Percentiles rank a stretch among this genome's conserved stretches.
Evolutionary conservation across 208 protist genomes (phyloP).

Genomic region (Porcisia hertigi): DNA sequence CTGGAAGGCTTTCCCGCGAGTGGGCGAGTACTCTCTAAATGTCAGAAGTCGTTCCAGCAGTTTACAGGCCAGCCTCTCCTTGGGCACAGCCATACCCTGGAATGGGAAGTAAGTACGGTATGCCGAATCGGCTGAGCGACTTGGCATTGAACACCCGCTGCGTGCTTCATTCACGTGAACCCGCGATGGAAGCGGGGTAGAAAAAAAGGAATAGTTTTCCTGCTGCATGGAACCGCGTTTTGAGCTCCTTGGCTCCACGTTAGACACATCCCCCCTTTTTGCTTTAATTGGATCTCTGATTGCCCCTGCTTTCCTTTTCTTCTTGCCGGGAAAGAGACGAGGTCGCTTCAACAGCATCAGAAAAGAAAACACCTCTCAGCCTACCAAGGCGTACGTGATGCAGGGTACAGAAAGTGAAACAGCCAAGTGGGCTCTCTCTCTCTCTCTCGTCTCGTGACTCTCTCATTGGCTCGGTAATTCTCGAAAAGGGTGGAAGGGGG

Average conservation of each 20-base stretch:
- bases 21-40: conserved; percentile 37
- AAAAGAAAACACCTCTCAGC: neutral
- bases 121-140: conserved; percentile 12
- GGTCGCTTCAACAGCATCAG: neutral
- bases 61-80: conserved; percentile 24
- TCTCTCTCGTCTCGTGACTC: neutral
- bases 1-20: conserved; percentile 43
- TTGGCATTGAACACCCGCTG: conserved; percentile 7
- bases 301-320: neutral
- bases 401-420: neutral
- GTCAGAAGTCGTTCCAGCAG: conserved; percentile 22
- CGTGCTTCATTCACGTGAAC: neutral
- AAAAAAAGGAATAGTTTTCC: neutral
- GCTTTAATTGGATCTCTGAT: neutral
- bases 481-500: neutral
- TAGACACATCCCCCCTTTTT: neutral
- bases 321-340: neutral
- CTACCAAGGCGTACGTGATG: neutral
- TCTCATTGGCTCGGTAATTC: neutral
- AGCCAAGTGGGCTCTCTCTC: neutral
- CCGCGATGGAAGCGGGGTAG: neutral
- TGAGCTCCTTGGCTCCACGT: neutral
- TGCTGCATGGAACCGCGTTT: neutral
- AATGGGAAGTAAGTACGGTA: conserved; percentile 6
- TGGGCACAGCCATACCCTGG: conserved; percentile 11